Evolutionary conservation across 768 basidiomycete species (phyloP).

Genomic region (Termitomyces eurrhizus): DNA sequence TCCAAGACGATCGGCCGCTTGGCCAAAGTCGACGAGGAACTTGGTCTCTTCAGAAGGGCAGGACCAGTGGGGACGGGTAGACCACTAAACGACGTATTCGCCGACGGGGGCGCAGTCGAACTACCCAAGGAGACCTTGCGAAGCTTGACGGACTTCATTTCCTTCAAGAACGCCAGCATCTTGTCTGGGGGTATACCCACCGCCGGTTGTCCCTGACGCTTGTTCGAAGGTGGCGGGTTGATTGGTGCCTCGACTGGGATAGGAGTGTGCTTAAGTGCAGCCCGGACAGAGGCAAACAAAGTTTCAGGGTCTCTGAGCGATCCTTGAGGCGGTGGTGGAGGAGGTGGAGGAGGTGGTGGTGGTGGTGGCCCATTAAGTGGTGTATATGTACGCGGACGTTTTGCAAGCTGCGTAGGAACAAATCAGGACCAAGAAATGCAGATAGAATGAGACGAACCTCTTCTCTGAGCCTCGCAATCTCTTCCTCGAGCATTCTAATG

Average conservation of each 20-base stretch:
- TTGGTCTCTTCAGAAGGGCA: not conserved
- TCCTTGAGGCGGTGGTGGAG: conserved; percentile 33
- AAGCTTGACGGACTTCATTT: conserved; percentile 73
- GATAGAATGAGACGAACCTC: conserved; percentile 36
- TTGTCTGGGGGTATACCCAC: conserved; percentile 76
- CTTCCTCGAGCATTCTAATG: conserved; percentile 62
- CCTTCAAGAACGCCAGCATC: conserved; percentile 77
- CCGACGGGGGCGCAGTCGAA: conserved; percentile 15
- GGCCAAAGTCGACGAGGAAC: not conserved
- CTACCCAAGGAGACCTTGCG: conserved; percentile 41
- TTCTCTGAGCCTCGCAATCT: conserved; percentile 54
- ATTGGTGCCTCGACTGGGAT: conserved; percentile 66
- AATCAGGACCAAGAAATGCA: not conserved
- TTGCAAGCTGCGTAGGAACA: not conserved
- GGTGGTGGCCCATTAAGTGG: conserved; percentile 28
- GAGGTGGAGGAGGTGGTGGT: conserved; percentile 39
- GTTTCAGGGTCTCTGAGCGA: conserved; percentile 29
- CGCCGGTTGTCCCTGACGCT: conserved; percentile 57
- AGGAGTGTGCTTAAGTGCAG: conserved; percentile 57
- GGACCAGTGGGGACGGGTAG: conserved; percentile 1
- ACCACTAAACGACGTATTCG: conserved; percentile 5
- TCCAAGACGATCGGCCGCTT: not conserved
- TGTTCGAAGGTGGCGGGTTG: conserved; percentile 37
- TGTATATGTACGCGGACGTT: conserved; percentile 5
- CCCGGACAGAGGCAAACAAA: conserved; percentile 58